phyloP scores from a whole-genome alignment of 2,329 filamentous ascomycete species.

The Colletotrichum tofieldiae region DNA sequence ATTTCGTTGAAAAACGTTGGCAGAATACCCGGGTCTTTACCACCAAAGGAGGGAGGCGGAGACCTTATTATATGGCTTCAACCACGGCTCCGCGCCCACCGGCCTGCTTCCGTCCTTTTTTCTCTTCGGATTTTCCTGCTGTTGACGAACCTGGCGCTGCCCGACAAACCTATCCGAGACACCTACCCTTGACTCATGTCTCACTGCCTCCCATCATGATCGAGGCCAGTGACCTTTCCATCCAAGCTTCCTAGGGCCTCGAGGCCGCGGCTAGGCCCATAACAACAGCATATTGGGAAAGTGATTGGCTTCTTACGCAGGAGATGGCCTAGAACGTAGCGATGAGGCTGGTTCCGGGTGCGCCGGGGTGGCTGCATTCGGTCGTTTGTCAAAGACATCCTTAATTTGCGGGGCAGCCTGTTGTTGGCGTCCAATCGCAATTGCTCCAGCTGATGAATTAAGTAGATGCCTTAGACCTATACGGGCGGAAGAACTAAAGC shows the following conservation, averaged over 20 bases:
- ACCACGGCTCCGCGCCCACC: background rate
- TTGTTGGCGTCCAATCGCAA: background rate
- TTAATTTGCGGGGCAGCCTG: background rate
- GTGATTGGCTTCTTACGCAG: background rate
- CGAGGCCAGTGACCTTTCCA: background rate
- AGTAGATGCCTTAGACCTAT: background rate
- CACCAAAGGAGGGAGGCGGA: background rate
- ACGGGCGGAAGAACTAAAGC: background rate
- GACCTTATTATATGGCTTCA: background rate
- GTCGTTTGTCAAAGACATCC: slow-evolving; percentile 5
- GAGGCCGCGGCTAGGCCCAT: background rate
- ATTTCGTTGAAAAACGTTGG: background rate
- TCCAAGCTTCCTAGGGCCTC: background rate
- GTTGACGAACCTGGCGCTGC: slow-evolving; percentile 11
- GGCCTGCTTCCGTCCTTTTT: too few species aligned
- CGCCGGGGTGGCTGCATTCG: slow-evolving; percentile 9
- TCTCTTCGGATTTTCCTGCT: background rate
- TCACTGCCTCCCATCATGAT: background rate
- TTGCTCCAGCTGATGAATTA: background rate
- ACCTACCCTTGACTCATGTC: background rate
- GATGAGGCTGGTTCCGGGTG: slow-evolving; percentile 4
- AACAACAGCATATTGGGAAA: background rate
- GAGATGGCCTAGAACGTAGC: background rate
- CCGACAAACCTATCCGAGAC: background rate
- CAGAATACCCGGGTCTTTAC: background rate